Percentiles rank a stretch among this genome's conserved stretches.
Conservation (phyloP, 495 filamentous ascomycete species). For the Peziza echinospora region DNA sequence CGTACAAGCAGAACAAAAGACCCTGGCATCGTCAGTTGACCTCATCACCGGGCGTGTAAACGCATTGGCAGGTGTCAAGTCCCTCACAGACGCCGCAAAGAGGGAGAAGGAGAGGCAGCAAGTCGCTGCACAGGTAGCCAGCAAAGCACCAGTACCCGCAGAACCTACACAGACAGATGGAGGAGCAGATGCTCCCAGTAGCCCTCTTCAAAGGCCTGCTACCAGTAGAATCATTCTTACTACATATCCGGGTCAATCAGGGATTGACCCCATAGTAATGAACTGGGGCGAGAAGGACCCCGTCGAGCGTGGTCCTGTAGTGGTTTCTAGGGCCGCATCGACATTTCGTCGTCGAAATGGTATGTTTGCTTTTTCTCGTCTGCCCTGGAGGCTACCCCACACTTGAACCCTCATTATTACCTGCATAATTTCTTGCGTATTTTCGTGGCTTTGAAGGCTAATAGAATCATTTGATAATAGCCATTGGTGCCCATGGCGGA, state of each 20-base stretch:
- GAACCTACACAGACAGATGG: constrained; percentile 10
- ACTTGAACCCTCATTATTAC: background rate
- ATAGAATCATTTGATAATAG: too few species aligned
- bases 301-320: constrained; percentile 58
- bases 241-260: constrained; percentile 83
- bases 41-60: constrained; percentile 44
- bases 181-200: constrained; percentile 5
- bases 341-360: constrained; percentile 77
- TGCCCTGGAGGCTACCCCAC: background rate
- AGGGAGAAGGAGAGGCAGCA: background rate
- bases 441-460: background rate
- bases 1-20: constrained; percentile 34
- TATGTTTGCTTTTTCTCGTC: constrained; percentile 20
- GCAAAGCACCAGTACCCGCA: background rate
- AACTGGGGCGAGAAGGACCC: constrained; percentile 71
- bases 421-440: background rate
- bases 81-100: constrained; percentile 26
- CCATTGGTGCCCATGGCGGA: constrained; percentile 69
- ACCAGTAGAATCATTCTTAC: constrained; percentile 46
- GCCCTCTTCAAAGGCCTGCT: constrained; percentile 19
- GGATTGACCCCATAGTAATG: constrained; percentile 74
- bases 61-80: constrained; percentile 33
- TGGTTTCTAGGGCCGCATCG: constrained; percentile 54
- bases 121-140: background rate
- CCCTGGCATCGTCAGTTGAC: constrained; percentile 40